Evolutionary conservation across 352 stramenopile genomes (phyloP), one percentile per base, ranked within the genome.

Genomic region (Phytophthora melonis): DNA sequence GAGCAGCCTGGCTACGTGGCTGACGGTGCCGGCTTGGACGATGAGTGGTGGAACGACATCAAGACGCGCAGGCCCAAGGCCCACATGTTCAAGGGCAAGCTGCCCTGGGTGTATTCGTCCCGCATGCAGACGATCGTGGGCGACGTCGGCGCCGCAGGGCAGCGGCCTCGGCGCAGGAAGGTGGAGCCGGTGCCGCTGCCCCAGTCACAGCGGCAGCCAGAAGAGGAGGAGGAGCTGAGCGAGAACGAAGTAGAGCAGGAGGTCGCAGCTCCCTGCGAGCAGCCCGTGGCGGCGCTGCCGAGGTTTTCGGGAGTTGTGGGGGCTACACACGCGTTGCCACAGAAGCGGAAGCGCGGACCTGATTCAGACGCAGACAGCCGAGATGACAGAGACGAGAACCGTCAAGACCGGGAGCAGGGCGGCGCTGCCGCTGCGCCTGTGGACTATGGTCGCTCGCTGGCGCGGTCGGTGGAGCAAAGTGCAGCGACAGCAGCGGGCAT

Each of bases 11-110:
- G 82, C 27, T 90, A 85, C 57, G 59, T 71, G 30, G 21, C 54
- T 10, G 72, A 81, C 36, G 79, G 80, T 30, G 66, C 71, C 32
- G 73, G 72, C 1, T 23, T 91, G 68, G 58, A 49, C 16, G 78
- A 87, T 19, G 81, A 82, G 7, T 91, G 83, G 83, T 91, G 83
- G 83, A 56, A 49, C 3, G 68, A 68, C 11, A 77, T 87, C 70
- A 87, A 86, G 69, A 56, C 58, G 23, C 58, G 67, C 9, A 76
- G 81, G 3, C 83, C 82, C 19, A 91, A 89, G 54, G 74, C 78
- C 18, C 74, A 88, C 70, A 74, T 76, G 50, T 88, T 91, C 67
- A 89, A 87, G 58, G 80, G 78, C 43, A 88, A 87, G 49, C 56
- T 91, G 32, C 83, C 83, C 18, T 91, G 83, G 83, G 59, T 75